Percentiles rank a stretch among this genome's conserved stretches.
phyloP scores from a whole-genome alignment of 768 basidiomycete genomes.

The Punctularia strigosozonata region DNA sequence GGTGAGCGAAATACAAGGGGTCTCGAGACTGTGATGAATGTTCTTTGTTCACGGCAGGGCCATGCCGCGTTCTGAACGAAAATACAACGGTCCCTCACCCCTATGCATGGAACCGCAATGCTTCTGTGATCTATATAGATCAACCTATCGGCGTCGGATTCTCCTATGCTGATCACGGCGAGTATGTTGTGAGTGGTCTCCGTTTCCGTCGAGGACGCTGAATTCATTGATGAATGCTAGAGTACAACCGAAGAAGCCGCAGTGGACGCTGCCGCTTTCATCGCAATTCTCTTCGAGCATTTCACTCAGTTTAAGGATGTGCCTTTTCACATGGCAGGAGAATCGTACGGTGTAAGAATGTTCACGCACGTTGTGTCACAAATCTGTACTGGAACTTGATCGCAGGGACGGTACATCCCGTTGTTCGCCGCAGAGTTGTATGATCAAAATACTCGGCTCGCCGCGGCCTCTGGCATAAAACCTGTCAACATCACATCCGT shows the following conservation, averaged over 20 bases:
- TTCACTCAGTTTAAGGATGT: constrained; percentile 63
- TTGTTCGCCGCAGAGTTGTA: constrained; percentile 36
- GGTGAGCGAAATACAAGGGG: constrained; percentile 15
- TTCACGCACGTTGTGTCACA: neutral
- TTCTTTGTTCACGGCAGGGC: constrained; percentile 37
- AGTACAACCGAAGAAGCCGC: constrained; percentile 57
- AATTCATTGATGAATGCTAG: constrained; percentile 16
- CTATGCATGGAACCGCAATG: constrained; percentile 57
- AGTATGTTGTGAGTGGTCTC: constrained; percentile 33
- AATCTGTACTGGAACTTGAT: neutral
- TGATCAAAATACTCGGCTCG: constrained; percentile 32
- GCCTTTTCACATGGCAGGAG: constrained; percentile 26
- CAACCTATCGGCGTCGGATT: constrained; percentile 26
- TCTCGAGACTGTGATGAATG: neutral
- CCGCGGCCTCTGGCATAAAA: constrained; percentile 30
- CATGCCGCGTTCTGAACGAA: constrained; percentile 47
- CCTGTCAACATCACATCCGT: constrained; percentile 38
- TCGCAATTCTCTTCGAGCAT: constrained; percentile 63
- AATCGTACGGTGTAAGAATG: constrained; percentile 39
- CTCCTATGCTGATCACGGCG: constrained; percentile 43
- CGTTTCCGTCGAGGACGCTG: neutral
- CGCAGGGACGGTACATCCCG: constrained; percentile 43
- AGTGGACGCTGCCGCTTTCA: constrained; percentile 57
- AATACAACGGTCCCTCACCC: constrained; percentile 42
- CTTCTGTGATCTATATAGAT: constrained; percentile 41